Percentiles rank a stretch among this genome's conserved stretches.
These are phyloP conservation scores for Agastache rugosa DNA, from an alignment of 257 asterid species.

Conservation along the genomic window DNA sequence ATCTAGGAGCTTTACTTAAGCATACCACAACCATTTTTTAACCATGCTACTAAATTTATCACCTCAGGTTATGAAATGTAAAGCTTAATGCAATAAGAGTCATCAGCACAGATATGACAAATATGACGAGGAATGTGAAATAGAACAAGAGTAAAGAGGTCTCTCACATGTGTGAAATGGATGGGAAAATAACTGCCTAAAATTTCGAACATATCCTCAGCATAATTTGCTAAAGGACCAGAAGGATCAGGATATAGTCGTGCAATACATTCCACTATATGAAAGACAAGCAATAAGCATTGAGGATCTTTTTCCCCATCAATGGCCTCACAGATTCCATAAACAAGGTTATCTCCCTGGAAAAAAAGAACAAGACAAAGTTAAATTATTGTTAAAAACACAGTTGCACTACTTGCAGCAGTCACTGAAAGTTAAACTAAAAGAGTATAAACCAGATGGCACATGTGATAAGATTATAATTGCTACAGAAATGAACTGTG, in stretches of 20 bases:
- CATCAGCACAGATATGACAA: conserved; percentile 23
- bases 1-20: conserved; percentile 14
- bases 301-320: conserved; percentile 94
- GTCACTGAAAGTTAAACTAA: conserved; percentile 18
- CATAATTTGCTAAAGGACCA: conserved; percentile 68
- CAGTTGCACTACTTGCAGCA: conserved; percentile 20
- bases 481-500: conserved; percentile 26
- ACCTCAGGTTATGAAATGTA: conserved; percentile 4
- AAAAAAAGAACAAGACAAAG: conserved; percentile 31
- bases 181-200: conserved; percentile 90
- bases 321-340: conserved; percentile 85
- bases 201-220: conserved; percentile 71
- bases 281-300: conserved; percentile 76
- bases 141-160: conserved; percentile 34
- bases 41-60: conserved; percentile 7
- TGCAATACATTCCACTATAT: conserved; percentile 68
- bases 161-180: conserved; percentile 92
- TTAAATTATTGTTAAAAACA: conserved; percentile 25
- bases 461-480: conserved; percentile 6
- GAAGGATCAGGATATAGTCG: conserved; percentile 64
- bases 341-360: conserved; percentile 76
- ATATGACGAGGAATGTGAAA: conserved; percentile 23
- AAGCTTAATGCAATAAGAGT: conserved; percentile 21
- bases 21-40: conserved; percentile 17
- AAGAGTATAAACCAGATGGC: conserved; percentile 1